These are phyloP conservation scores for Rubia balearica DNA, from an alignment of 305 asterid species.

Conservation along the genomic window DNA sequence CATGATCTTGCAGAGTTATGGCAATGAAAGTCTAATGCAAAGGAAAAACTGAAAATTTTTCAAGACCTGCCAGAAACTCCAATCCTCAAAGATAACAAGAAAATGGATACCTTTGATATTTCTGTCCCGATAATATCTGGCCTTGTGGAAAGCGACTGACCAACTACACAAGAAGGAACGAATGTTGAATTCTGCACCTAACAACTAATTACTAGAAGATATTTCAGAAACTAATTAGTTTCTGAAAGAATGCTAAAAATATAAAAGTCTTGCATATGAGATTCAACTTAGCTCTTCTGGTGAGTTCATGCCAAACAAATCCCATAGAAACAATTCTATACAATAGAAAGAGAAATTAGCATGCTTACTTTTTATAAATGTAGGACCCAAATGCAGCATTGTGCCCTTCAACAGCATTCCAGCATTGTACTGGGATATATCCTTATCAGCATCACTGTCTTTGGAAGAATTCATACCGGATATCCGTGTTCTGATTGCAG, in stretches of 20 bases:
- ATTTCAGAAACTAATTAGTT: background rate
- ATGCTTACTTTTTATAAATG: constrained; percentile 81
- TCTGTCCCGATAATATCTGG: constrained; percentile 87
- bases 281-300: background rate
- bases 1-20: background rate
- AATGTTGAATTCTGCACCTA: background rate
- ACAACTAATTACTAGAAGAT: background rate
- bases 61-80: background rate
- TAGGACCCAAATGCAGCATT: constrained; percentile 86
- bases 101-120: constrained; percentile 53
- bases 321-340: background rate
- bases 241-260: background rate
- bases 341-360: background rate
- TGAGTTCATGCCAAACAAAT: background rate
- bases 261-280: background rate
- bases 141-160: constrained; percentile 96
- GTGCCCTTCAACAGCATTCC: constrained; percentile 81
- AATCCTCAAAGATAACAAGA: background rate
- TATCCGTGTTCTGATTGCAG: constrained; percentile 64
- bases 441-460: constrained; percentile 35
- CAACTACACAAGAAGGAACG: constrained; percentile 52
- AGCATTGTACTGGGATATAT: constrained; percentile 45
- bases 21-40: background rate
- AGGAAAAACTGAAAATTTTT: background rate
- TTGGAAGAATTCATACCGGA: constrained; percentile 45